A percentile compares a stretch with the other conserved stretches of the same genome.
Evolutionary conservation across 2,329 filamentous ascomycete species (phyloP).

Genomic region (Geosmithia morbida): DNA sequence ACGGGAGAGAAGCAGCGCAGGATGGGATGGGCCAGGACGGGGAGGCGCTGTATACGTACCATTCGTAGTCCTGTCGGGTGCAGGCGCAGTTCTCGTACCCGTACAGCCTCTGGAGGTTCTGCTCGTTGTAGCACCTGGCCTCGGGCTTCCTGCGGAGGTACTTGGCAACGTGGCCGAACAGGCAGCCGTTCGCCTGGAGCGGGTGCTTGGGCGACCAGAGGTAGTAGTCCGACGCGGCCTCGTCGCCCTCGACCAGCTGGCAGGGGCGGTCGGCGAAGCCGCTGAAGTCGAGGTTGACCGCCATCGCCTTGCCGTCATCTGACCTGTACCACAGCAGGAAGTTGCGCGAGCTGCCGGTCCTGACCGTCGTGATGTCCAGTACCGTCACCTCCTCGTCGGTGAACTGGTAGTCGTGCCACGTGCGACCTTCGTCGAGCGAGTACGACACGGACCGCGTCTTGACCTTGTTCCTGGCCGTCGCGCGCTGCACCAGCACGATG

Average conservation of each 20-base stretch:
- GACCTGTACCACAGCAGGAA: constrained; percentile 76
- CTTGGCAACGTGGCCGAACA: constrained; percentile 81
- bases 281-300: constrained; percentile 80
- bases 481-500: constrained; percentile 70
- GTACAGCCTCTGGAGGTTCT: constrained; percentile 56
- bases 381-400: constrained; percentile 56
- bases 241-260: constrained; percentile 45
- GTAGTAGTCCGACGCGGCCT: constrained; percentile 51
- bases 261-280: constrained; percentile 64
- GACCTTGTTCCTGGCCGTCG: constrained; percentile 49
- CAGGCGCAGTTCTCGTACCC: constrained; percentile 70
- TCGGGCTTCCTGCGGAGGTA: constrained; percentile 85
- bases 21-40: too few relatives aligned
- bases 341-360: constrained; percentile 78
- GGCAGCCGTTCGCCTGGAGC: constrained; percentile 59
- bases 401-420: constrained; percentile 68
- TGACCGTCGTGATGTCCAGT: constrained; percentile 72
- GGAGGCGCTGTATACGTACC: too few relatives aligned
- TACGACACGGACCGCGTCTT: constrained; percentile 60
- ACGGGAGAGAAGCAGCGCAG: neutral
- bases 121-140: constrained; percentile 68
- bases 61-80: constrained; percentile 79
- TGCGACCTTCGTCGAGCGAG: constrained; percentile 65
- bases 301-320: constrained; percentile 43
- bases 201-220: constrained; percentile 84